A percentile compares a stretch with the other conserved stretches of the same genome.
phyloP scores from a whole-genome alignment of 805 yeast genomes.

The Ogataea parapolymorpha region DNA sequence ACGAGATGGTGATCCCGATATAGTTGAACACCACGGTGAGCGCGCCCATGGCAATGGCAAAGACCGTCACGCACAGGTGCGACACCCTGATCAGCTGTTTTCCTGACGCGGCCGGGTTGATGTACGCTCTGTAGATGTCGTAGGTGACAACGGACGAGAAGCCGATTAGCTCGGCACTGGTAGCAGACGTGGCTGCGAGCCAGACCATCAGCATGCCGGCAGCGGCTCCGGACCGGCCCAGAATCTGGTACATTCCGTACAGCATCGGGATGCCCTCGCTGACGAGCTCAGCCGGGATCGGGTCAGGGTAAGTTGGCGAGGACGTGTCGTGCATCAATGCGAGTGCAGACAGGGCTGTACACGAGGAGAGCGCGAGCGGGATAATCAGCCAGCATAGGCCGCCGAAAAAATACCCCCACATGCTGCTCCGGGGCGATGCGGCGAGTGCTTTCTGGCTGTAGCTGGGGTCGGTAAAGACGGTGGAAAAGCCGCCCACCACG shows the following conservation, averaged over 20 bases:
- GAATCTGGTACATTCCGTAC: conserved; percentile 32
- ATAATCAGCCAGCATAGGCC: conserved; percentile 33
- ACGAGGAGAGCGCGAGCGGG: conserved; percentile 31
- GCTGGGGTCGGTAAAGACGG: conserved; percentile 31
- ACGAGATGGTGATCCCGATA: conserved; percentile 39
- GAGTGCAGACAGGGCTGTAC: conserved; percentile 34
- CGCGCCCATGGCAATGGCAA: conserved; percentile 43
- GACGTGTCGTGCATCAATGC: conserved; percentile 33
- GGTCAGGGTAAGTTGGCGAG: conserved; percentile 40
- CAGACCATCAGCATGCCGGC: conserved; percentile 39
- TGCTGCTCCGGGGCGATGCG: conserved; percentile 26
- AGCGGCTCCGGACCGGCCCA: conserved; percentile 41
- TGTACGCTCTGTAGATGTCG: conserved; percentile 39
- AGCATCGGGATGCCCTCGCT: conserved; percentile 39
- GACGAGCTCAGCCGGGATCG: conserved; percentile 36
- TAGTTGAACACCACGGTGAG: conserved; percentile 39
- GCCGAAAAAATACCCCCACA: conserved; percentile 32
- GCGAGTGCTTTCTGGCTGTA: conserved; percentile 33
- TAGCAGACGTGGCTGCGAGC: conserved; percentile 41
- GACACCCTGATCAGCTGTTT: conserved; percentile 35
- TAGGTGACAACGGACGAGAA: conserved; percentile 39
- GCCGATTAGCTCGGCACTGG: conserved; percentile 40
- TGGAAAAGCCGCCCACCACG: conserved; percentile 29
- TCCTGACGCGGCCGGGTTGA: conserved; percentile 40
- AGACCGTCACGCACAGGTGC: conserved; percentile 34